phyloP scores from a whole-genome alignment of 169 alveolate species.

The Theileria luwenshuni region DNA sequence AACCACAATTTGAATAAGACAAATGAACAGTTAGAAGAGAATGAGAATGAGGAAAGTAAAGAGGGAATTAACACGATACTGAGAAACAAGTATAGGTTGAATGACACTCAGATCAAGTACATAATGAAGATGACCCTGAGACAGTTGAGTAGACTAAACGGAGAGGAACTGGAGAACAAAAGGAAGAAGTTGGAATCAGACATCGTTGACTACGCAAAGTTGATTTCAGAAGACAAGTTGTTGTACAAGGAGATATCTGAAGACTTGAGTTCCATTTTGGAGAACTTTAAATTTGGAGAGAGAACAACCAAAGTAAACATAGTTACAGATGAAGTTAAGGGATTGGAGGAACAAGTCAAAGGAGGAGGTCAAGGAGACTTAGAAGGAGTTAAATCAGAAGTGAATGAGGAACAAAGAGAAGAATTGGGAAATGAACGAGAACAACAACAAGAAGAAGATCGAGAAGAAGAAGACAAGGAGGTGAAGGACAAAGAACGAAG shows the following conservation, averaged over 20 bases:
- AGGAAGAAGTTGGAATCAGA: conserved; percentile 16
- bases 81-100: conserved; percentile 40
- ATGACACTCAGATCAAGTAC: conserved; percentile 36
- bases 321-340: background rate
- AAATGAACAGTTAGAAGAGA: no score
- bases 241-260: conserved; percentile 28
- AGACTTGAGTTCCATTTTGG: conserved; percentile 40
- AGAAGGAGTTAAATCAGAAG: background rate
- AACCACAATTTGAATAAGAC: no score
- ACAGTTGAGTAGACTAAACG: conserved; percentile 48
- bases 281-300: background rate
- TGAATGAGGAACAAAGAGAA: background rate
- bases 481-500: background rate
- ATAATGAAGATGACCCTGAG: conserved; percentile 59
- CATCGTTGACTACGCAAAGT: conserved; percentile 28
- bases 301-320: conserved; percentile 1
- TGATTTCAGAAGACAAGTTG: conserved; percentile 30
- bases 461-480: background rate
- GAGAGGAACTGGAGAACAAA: conserved; percentile 35
- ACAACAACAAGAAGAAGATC: background rate
- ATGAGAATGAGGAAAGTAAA: background rate
- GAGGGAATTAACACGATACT: background rate
- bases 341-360: background rate
- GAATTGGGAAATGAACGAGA: background rate
- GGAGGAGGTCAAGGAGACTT: background rate